Base-by-base conservation (phyloP, 1,284 basidiomycete species). In the Ceratobasidium sp. region DNA sequence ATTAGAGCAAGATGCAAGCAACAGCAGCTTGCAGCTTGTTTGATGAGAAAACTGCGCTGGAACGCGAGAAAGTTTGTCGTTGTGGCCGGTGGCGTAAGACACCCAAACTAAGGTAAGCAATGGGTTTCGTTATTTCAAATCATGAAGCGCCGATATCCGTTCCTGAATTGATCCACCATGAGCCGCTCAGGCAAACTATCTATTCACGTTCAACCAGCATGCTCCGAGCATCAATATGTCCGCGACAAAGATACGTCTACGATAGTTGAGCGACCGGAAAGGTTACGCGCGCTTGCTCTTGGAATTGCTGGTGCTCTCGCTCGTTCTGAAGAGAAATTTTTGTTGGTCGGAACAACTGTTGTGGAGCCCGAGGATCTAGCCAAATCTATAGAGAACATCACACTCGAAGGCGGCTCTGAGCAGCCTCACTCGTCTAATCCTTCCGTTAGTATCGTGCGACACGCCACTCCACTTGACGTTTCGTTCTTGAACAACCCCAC, bases 231-330 rank as follows among this genome's bases (percentile, higher is more conserved):
- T 84, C 89, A 88, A 70, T 97, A 91, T 83, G 95, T 96, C 78
- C 92, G 95, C 20, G 91, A 92, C 15, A 86, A 89, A 76, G 92
- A 95, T 82, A 88, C 88, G 1, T 94, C 93, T 0, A 87, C 88
- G 75, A 92, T 97, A 78, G 91, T 96, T 26, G 96, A 98, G 84
- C 89, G 95, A n/a, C 96, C 96, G 0, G 94, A 97, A 84, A 90
- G 96, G n/a, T 86, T 98, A 18, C 89, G 92, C 64, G 95, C 96
- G 0, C 90, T 97, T 63, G 91, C 92, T 78, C 82, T 94, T 9
- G 96, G 96, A 0, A 87, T 97, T 5, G 89, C 95, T 1, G 93
- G 93, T 3, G 94, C 93, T 0, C 88, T 94, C 39, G 89, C 95
- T 15, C 89, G 92, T 55, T 86, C 97, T 5, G 93, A 95, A 82